Conservation (phyloP, 116 monocot species). For the Phalaenopsis hybrid region DNA sequence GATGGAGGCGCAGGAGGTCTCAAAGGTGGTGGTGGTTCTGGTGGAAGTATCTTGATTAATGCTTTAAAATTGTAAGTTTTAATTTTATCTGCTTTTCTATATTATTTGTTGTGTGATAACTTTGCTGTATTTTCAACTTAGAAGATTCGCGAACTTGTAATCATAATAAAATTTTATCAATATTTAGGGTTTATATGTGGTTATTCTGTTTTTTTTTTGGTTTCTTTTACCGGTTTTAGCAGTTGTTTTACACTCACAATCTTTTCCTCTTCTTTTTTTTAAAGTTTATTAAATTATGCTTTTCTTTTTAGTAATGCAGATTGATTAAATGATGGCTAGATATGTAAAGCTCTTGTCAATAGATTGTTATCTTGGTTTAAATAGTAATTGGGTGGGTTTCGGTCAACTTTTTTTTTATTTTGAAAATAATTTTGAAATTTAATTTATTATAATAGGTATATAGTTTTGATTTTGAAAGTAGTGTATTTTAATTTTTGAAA, state of each 20-base stretch:
- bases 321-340: neutral
- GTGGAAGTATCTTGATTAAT: slow-evolving; percentile 76
- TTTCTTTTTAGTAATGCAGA: neutral
- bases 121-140: neutral
- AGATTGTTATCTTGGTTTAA: too few species aligned
- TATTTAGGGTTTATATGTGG: neutral
- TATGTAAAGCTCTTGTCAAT: neutral
- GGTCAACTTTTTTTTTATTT: too few species aligned
- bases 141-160: too few species aligned
- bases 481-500: too few species aligned
- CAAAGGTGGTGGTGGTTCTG: slow-evolving; percentile 84
- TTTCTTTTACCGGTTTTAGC: neutral
- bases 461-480: too few species aligned
- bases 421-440: too few species aligned
- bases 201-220: neutral
- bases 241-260: neutral
- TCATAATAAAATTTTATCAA: neutral
- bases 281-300: neutral
- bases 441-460: too few species aligned
- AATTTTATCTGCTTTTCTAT: neutral
- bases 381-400: neutral
- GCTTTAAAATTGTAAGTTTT: slow-evolving; percentile 75
- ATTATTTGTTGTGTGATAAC: neutral
- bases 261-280: neutral
- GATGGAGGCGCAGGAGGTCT: slow-evolving; percentile 74